phyloP scores from a whole-genome alignment of 805 yeast species.

The Metschnikowia corniflorae region DNA sequence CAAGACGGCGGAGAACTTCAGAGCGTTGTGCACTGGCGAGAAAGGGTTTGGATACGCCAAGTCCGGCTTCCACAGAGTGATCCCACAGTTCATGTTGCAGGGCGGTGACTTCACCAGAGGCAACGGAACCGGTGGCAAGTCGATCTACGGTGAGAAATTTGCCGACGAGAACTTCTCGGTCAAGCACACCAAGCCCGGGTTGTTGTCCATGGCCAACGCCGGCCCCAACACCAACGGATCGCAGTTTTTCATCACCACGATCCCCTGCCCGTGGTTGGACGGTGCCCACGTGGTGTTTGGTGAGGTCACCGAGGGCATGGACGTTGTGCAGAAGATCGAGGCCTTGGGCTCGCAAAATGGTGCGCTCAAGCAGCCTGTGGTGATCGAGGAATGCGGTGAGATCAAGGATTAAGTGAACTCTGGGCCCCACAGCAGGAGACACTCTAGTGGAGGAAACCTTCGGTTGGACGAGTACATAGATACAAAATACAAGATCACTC shows the following conservation, averaged over 20 bases:
- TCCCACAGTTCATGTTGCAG: constrained; percentile 73
- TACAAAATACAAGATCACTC: too few species aligned
- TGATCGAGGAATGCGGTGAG: constrained; percentile 29
- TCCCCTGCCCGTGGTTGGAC: constrained; percentile 85
- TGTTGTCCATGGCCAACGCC: constrained; percentile 74
- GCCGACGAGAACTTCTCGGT: constrained; percentile 73
- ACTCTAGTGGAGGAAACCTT: too few species aligned
- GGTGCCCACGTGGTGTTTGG: constrained; percentile 97
- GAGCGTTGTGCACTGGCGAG: constrained; percentile 61
- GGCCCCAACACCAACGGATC: constrained; percentile 84
- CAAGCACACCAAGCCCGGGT: constrained; percentile 64
- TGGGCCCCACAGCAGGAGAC: too few species aligned
- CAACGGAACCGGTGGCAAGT: constrained; percentile 75
- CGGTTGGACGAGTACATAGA: too few species aligned
- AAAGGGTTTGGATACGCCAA: constrained; percentile 41
- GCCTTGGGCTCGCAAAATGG: constrained; percentile 23
- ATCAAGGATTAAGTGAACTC: constrained; percentile 16
- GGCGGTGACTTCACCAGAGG: constrained; percentile 77
- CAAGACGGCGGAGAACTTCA: constrained; percentile 85
- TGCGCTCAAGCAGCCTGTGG: constrained; percentile 17
- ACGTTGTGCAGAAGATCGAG: constrained; percentile 74
- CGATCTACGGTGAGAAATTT: constrained; percentile 71
- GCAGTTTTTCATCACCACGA: constrained; percentile 94
- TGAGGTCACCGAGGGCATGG: constrained; percentile 85
- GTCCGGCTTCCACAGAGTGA: constrained; percentile 74